Evolutionary conservation across 1,284 basidiomycete genomes (phyloP), one percentile per base, ranked within the genome.

Genomic region (Ganoderma lucidum): DNA sequence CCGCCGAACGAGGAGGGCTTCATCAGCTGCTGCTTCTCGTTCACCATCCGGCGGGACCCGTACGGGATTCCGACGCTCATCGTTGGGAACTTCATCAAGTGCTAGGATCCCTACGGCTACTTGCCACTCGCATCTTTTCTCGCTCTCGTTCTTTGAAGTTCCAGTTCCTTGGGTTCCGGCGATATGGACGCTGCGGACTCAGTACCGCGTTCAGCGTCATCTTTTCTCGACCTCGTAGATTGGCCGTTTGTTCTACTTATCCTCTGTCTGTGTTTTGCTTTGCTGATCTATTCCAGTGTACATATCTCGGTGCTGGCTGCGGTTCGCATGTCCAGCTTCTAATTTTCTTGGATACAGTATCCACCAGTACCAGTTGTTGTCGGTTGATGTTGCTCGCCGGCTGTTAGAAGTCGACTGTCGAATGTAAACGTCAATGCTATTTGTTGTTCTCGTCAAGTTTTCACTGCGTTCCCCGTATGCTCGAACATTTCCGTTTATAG

Each of bases 21-120:
- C 74, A 91, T 98, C 73, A 94, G 92, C 77, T 98, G 97, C 79
- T 98, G 96, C 79, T 98, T 98, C 80, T 96, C 93, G 63, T 98
- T 98, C 78, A 98, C 96, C 8, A 98, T 99, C 64, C 84, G 96
- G 64, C 83, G 96, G 70, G 96, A 98, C 78, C 93, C 92, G 76
- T 95, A 91, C 88, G 94, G 95, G 1, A 96, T 96, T 71, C 95
- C 95, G n/a, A 96, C 92, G 61, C 93, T 96, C 85, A 95, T 97
- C 76, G 94, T 96, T 64, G 95, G 93, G 17, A 94, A 94, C 77
- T 94, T 94, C 75, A 94, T 94, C 76, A 88, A 84, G 75, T 88
- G 86, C 73, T 88, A 61, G 39, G 75, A 81, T 48, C 9, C 41
- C 6, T n/a, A 6, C n/a, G 19, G 45, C 23, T n/a, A 1, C 23